Evolutionary conservation across 441 rosid genomes (phyloP), one percentile per base, ranked within the genome.

Genomic region (Pelargonium citronellum): DNA sequence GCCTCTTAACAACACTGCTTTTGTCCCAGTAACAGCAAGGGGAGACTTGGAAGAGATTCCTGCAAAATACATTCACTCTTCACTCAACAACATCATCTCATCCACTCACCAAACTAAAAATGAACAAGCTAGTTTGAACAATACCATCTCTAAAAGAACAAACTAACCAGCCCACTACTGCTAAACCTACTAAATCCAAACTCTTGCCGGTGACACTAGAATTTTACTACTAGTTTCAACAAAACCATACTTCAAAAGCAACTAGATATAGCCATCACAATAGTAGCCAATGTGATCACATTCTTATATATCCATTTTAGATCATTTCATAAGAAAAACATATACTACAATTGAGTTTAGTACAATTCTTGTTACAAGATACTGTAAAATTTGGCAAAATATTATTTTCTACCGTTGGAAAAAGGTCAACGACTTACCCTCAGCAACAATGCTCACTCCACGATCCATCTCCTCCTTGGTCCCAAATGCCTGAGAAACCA

Each of bases 41-140:
- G 96, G 96, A 64, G 98, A 87, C 79, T 91, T 94, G 30, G 79
- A 81, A 64, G 86, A 91, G 46, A 93, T 84, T 11, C 82, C 98
- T 91, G 84, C 20, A 53, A 53, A 53, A 53, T 16, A 7, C 0
- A 53, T 53, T 53, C 60, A 3, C 7, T 15, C 20, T 1, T 53
- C 22, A 53, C 60, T 53, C 9, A 16, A 8, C 60, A 51, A 51
- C 58, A n/a, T 51, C 58, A 13, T 51, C 17, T 51, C 19, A 13
- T 15, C 5, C 58, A 51, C 15, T 51, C 5, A 51, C 15, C 58
- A 51, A n/a, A 51, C 58, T 13, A 16, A 51, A 51, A 10, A 51
- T 51, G 58, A 8, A 51, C 15, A 2, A 6, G 7, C 16, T 16
- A n/a, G 17, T 51, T 2, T n/a, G 58, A 51, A 51, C 58, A 51